Evolutionary conservation across 257 asterid species (phyloP).

Genomic region (Solanum neorickii): DNA sequence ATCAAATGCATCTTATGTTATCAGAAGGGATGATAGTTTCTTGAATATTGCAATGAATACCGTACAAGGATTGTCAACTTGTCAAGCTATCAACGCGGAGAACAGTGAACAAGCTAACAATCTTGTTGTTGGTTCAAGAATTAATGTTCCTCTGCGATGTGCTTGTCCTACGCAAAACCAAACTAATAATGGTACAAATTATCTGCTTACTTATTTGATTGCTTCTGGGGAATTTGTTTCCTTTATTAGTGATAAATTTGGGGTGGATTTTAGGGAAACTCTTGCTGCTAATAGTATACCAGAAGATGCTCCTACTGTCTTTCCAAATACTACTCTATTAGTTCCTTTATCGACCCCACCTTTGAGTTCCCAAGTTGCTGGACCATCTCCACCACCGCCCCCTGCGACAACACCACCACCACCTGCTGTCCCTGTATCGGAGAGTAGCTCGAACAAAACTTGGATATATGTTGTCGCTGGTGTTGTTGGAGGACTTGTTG

Average conservation of each 20-base stretch:
- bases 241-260: slow-evolving; percentile 20
- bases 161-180: slow-evolving; percentile 75
- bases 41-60: slow-evolving; percentile 25
- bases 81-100: slow-evolving; percentile 49
- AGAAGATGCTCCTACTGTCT: slow-evolving; percentile 2
- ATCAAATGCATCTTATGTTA: slow-evolving; percentile 34
- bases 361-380: slow-evolving; percentile 20
- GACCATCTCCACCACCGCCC: slow-evolving; percentile 36
- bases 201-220: slow-evolving; percentile 45
- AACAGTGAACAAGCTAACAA: background rate
- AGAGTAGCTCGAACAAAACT: slow-evolving; percentile 30
- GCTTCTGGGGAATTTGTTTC: slow-evolving; percentile 18
- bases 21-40: background rate
- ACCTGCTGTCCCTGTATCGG: slow-evolving; percentile 12
- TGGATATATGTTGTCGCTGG: slow-evolving; percentile 62
- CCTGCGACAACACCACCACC: slow-evolving; percentile 12
- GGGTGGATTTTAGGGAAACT: slow-evolving; percentile 12
- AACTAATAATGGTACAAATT: slow-evolving; percentile 32
- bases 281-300: slow-evolving; percentile 52
- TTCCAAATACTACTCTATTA: slow-evolving; percentile 55
- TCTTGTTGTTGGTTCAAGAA: slow-evolving; percentile 13
- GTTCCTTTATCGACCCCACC: slow-evolving; percentile 66
- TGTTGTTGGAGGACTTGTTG: slow-evolving; percentile 35
- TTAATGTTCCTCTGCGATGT: slow-evolving; percentile 67
- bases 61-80: slow-evolving; percentile 58